These are phyloP conservation scores for Naganishia cerealis DNA, from an alignment of 1,284 basidiomycete genomes.

Conservation along the genomic window DNA sequence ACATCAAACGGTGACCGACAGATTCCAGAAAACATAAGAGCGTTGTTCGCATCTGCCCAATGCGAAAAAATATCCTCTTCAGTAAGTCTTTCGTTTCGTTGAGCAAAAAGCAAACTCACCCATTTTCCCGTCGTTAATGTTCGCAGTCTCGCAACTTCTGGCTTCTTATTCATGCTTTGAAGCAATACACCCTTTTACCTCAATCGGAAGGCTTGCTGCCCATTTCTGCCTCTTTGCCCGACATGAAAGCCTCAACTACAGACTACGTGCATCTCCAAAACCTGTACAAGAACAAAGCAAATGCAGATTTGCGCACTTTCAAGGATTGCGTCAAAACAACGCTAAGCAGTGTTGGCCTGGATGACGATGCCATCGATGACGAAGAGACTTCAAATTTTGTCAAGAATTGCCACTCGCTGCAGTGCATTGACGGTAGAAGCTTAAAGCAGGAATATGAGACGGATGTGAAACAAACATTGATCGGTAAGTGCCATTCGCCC, in stretches of 20 bases:
- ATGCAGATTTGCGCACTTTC: constrained; percentile 46
- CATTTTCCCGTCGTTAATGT: background rate
- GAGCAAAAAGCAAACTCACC: background rate
- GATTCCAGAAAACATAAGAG: constrained; percentile 19
- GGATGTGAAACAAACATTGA: constrained; percentile 50
- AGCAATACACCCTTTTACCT: constrained; percentile 57
- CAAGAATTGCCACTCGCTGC: constrained; percentile 82
- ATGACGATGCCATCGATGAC: constrained; percentile 55
- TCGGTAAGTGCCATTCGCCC: constrained; percentile 60
- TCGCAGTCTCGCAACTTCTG: constrained; percentile 69
- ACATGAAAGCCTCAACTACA: constrained; percentile 90
- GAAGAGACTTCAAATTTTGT: constrained; percentile 75
- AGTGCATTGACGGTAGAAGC: constrained; percentile 70
- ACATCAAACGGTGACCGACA: background rate
- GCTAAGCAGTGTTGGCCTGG: constrained; percentile 44
- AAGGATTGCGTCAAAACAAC: constrained; percentile 46
- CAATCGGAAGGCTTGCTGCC: constrained; percentile 60
- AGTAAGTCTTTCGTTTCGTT: constrained; percentile 13
- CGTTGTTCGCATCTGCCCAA: constrained; percentile 13
- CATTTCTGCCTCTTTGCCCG: constrained; percentile 72
- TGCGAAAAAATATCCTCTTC: constrained; percentile 18
- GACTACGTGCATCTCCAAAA: constrained; percentile 62
- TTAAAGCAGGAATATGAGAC: constrained; percentile 65
- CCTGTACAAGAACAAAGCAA: constrained; percentile 50
- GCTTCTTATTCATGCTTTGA: constrained; percentile 78